Evolutionary conservation across 768 basidiomycete species (phyloP).

Genomic region (Dendrothele bispora): DNA sequence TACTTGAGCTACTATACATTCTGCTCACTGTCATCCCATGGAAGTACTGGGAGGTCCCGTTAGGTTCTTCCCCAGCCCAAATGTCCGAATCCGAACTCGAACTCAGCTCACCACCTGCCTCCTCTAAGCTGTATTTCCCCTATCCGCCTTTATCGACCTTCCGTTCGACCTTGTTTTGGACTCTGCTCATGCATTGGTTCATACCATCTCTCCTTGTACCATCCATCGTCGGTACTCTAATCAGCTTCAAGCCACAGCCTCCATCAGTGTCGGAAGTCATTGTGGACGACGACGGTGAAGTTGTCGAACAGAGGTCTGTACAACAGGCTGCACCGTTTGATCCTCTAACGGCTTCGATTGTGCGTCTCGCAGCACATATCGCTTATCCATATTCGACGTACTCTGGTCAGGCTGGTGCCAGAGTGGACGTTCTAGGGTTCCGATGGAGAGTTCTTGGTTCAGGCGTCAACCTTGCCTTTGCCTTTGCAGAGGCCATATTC

Average conservation of each 20-base stretch:
- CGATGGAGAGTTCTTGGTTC: conserved; percentile 58
- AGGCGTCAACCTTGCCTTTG: conserved; percentile 57
- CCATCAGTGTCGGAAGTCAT: conserved; percentile 13
- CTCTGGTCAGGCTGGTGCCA: conserved; percentile 22
- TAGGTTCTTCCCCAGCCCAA: neutral
- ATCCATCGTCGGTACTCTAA: conserved; percentile 51
- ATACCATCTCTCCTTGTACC: conserved; percentile 64
- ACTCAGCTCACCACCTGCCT: too few species aligned
- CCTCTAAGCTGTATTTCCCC: conserved; percentile 26
- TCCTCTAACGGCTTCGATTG: conserved; percentile 63
- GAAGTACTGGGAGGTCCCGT: conserved; percentile 41
- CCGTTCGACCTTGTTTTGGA: conserved; percentile 49
- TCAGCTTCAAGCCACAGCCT: conserved; percentile 57
- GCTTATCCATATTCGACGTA: conserved; percentile 51
- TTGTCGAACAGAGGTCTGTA: conserved; percentile 13
- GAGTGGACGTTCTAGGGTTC: conserved; percentile 55
- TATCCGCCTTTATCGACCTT: conserved; percentile 52
- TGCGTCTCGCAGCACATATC: conserved; percentile 58
- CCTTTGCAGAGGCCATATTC: conserved; percentile 72
- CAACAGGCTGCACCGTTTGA: conserved; percentile 38
- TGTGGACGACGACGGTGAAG: conserved; percentile 8
- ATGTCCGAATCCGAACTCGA: too few species aligned
- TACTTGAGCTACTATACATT: conserved; percentile 56
- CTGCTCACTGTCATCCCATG: conserved; percentile 55
- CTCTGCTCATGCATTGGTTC: conserved; percentile 59